phyloP scores from a whole-genome alignment of 1,139 yeast genomes.

The Taiozyma onychis region DNA sequence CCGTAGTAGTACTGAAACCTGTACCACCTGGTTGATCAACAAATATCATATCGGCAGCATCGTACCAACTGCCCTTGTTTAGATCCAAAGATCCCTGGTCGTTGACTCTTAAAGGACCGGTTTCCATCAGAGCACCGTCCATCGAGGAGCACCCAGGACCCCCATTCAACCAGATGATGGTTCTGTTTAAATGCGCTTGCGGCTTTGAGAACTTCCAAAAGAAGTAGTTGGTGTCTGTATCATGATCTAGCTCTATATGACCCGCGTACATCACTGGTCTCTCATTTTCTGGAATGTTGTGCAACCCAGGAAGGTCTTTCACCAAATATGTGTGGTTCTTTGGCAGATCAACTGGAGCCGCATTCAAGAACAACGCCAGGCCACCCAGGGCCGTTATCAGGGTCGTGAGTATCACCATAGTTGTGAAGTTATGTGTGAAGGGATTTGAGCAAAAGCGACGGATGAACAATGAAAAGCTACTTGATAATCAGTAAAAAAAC shows the following conservation, averaged over 20 bases:
- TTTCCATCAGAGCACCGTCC: constrained; percentile 95
- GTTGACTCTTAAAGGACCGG: constrained; percentile 77
- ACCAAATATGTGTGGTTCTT: constrained; percentile 11
- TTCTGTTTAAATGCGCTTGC: constrained; percentile 24
- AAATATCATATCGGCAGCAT: constrained; percentile 70
- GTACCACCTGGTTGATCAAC: constrained; percentile 96
- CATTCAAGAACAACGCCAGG: not conserved
- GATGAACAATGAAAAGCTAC: not conserved
- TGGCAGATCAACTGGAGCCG: constrained; percentile 12
- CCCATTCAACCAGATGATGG: constrained; percentile 86
- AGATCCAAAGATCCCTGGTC: constrained; percentile 35
- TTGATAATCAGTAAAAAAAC: not conserved
- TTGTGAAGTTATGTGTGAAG: not conserved
- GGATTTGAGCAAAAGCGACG: not conserved
- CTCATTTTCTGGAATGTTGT: constrained; percentile 10
- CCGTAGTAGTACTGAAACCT: constrained; percentile 67
- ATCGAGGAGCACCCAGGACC: constrained; percentile 97
- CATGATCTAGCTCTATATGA: constrained; percentile 37
- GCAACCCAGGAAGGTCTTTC: constrained; percentile 16
- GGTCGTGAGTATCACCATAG: not conserved
- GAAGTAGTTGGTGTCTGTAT: constrained; percentile 44
- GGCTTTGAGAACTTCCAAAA: constrained; percentile 66
- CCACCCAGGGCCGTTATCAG: not conserved
- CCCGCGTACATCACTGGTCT: constrained; percentile 57
- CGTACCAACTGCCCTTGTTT: constrained; percentile 84